Percentiles rank a stretch among this genome's conserved stretches.
Evolutionary conservation across 2,329 filamentous ascomycete genomes (phyloP).

Genomic region (Hirsutella minnesotensis): DNA sequence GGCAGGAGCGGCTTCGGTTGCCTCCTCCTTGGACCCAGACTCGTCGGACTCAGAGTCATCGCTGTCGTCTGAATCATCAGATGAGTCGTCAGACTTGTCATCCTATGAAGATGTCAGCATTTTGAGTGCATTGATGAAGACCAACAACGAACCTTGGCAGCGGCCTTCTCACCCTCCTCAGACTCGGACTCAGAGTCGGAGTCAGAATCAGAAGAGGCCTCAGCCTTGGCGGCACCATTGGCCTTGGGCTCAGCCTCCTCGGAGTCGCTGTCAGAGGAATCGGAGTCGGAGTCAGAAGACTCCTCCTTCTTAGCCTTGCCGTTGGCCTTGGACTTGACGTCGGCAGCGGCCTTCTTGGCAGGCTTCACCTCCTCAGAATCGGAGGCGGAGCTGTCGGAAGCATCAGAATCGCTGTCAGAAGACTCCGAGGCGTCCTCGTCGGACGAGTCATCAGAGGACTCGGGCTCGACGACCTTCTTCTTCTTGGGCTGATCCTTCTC

Average conservation of each 20-base stretch:
- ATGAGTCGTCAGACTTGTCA: slow-evolving; percentile 13
- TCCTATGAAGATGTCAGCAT: not conserved
- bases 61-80: slow-evolving; percentile 18
- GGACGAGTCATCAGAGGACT: slow-evolving; percentile 24
- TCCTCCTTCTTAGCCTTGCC: slow-evolving; percentile 19
- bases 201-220: slow-evolving; percentile 15
- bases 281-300: slow-evolving; percentile 21
- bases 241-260: slow-evolving; percentile 18
- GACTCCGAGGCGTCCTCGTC: slow-evolving; percentile 19
- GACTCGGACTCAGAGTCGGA: slow-evolving; percentile 26
- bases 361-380: slow-evolving; percentile 6
- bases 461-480: slow-evolving; percentile 31
- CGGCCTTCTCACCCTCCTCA: slow-evolving; percentile 22
- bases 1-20: slow-evolving; percentile 24
- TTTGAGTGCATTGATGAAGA: not conserved
- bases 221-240: slow-evolving; percentile 9
- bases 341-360: slow-evolving; percentile 9
- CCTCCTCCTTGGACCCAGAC: slow-evolving; percentile 17
- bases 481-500: slow-evolving; percentile 35
- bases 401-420: slow-evolving; percentile 18
- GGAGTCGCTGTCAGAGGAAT: slow-evolving; percentile 17
- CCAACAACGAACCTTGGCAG: slow-evolving; percentile 16
- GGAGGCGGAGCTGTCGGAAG: slow-evolving; percentile 5
- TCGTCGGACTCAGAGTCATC: too few relatives aligned
- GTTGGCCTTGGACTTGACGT: slow-evolving; percentile 2